Conservation (phyloP, 306 rosid species). For the Canavalia ensiformis region DNA sequence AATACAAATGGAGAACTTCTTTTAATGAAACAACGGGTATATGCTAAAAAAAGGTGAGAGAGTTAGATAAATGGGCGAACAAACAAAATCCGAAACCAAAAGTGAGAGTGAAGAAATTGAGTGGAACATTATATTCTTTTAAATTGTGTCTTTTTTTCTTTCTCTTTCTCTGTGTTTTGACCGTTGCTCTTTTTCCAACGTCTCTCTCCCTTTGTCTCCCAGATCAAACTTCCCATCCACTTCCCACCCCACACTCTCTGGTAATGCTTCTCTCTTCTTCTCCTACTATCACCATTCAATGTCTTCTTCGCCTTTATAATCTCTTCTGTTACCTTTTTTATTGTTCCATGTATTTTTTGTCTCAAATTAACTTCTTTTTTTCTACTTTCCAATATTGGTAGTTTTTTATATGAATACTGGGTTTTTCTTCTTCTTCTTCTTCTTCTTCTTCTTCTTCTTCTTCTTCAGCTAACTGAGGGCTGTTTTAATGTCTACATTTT, state of each 20-base stretch:
- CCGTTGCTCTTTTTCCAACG: conserved; percentile 82
- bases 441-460: neutral
- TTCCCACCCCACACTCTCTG: conserved; percentile 50
- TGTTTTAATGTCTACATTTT: neutral
- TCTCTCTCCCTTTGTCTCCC: conserved; percentile 59
- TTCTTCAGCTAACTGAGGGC: conserved; percentile 19
- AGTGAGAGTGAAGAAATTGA: conserved; percentile 39
- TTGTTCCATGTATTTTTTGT: too few relatives aligned
- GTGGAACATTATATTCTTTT: neutral
- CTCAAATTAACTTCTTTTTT: too few relatives aligned
- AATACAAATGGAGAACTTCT: too few relatives aligned
- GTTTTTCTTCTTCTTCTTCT: too few relatives aligned
- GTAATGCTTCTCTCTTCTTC: conserved; percentile 51
- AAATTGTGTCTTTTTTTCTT: conserved; percentile 36
- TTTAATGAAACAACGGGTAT: too few relatives aligned
- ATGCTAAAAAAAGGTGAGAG: too few relatives aligned
- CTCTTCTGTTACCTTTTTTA: too few relatives aligned
- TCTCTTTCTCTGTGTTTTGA: conserved; percentile 51
- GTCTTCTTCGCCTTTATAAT: too few relatives aligned
- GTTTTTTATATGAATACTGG: too few relatives aligned
- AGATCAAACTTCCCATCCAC: conserved; percentile 52
- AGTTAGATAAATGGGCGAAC: neutral
- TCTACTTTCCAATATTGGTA: too few relatives aligned
- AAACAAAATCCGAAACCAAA: neutral
- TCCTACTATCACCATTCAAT: too few relatives aligned